Percentiles rank a stretch among this genome's conserved stretches.
phyloP scores from a whole-genome alignment of 257 asterid genomes.

The Anisodus acutangulus region DNA sequence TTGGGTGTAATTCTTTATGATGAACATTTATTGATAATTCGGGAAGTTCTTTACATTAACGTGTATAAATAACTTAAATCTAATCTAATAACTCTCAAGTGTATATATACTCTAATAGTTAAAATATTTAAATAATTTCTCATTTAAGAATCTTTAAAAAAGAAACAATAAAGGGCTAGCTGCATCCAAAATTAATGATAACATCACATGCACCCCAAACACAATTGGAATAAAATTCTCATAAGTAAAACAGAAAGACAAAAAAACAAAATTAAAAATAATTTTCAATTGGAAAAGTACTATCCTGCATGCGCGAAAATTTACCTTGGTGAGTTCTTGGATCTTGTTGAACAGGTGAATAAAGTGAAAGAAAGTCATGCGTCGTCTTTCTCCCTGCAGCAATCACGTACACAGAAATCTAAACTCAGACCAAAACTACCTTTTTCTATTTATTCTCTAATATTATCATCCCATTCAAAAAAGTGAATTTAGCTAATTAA shows the following conservation, averaged over 20 bases:
- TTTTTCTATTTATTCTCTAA: background rate
- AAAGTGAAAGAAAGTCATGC: constrained; percentile 91
- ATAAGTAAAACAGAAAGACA: background rate
- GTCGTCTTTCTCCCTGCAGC: constrained; percentile 70
- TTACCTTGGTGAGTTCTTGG: constrained; percentile 71
- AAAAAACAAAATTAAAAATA: background rate
- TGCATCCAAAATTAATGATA: background rate
- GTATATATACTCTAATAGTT: background rate
- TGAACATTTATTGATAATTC: background rate
- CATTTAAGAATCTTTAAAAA: background rate
- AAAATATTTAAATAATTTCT: background rate
- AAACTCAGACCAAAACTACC: background rate
- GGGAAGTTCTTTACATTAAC: background rate
- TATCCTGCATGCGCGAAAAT: constrained; percentile 34
- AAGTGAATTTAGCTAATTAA: background rate
- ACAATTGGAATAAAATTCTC: background rate
- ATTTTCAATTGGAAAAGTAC: background rate
- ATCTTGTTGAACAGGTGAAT: constrained; percentile 78
- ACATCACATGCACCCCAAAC: constrained; percentile 21
- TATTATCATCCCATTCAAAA: background rate
- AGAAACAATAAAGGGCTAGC: background rate
- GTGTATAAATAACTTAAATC: background rate
- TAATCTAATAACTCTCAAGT: background rate
- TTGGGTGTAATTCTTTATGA: background rate
- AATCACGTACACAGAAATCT: constrained; percentile 26